Evolutionary conservation across 2,329 filamentous ascomycete species (phyloP), one percentile per base, ranked within the genome.

Genomic region (Verticillium klebahnii): DNA sequence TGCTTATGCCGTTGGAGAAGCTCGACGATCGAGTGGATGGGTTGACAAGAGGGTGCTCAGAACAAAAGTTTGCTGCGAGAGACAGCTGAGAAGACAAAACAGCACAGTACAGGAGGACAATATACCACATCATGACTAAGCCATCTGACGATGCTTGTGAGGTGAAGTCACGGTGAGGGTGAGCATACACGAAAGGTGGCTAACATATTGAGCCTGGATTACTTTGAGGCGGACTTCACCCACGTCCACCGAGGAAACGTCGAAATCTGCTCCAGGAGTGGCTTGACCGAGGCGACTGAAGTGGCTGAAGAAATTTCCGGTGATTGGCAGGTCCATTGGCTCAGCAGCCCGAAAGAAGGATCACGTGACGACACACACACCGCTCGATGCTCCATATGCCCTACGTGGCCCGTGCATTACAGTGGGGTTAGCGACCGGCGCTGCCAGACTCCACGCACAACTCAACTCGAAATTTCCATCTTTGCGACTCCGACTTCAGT

Each of bases 341-440:
- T 31, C 9, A 6, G 19, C 1, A 25, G 3, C 23, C 12, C 50
- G n/a, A 9, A 2, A 52, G 12, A 3, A 9, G 5, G 1, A 5
- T 56, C 54, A 56, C 54, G 25, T 31, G 25, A 56, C 9, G 2
- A 6, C 15, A 3, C 9, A 8, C 56, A 40, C 56, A 40, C 23
- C 37, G 25, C 32, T 40, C 7, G 19, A 39, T 4, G 36, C 36
- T 40, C 19, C 45, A 52, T 39, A 52, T 54, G 58, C 58, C 58
- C 58, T 59, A 59, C 58, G 32, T 59, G 58, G 58, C 45, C 19
- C 45, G 58, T 59, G 58, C 58, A 39, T 31, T 6, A 32, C 23
- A 31, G 25, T 31, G 25, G 31, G 31, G 25, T 31, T 56, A 56
- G 31, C 58, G 58, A 45, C 45, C 23, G 45, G 45, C 50, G 58